Conservation (phyloP, 345 rosid genomes). For the Citrus reticulata region DNA sequence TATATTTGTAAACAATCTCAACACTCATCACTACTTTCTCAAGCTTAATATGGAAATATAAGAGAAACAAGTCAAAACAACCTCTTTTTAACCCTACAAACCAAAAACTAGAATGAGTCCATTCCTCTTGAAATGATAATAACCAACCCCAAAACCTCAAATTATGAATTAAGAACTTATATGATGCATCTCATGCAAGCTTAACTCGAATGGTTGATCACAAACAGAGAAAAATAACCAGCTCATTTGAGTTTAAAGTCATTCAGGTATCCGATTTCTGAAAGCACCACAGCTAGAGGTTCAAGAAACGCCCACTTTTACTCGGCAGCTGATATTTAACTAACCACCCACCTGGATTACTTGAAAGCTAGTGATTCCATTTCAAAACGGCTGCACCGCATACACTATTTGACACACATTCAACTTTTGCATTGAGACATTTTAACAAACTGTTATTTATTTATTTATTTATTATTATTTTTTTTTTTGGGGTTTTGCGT, state of each 20-base stretch:
- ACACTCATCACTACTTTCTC: neutral
- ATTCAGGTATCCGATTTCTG: neutral
- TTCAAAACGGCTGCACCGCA: neutral
- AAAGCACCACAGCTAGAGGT: neutral
- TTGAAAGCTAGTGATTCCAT: neutral
- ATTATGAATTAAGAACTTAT: neutral
- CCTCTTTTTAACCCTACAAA: neutral
- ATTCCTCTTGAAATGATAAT: neutral
- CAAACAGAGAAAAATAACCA: neutral
- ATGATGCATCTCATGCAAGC: neutral
- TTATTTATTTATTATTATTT: no score
- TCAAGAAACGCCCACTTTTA: neutral
- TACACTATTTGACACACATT: neutral
- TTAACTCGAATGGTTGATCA: neutral
- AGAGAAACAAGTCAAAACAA: neutral
- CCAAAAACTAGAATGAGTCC: no score
- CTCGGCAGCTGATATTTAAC: neutral
- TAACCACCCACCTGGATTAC: no score
- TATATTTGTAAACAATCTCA: neutral
- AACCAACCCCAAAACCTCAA: neutral
- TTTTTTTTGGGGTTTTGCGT: no score
- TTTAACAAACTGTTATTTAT: neutral
- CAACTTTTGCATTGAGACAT: slow-evolving; percentile 8
- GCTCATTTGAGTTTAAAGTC: neutral
- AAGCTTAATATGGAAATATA: neutral